phyloP scores from a whole-genome alignment of 306 rosid genomes.

The Quercus bicolor region DNA sequence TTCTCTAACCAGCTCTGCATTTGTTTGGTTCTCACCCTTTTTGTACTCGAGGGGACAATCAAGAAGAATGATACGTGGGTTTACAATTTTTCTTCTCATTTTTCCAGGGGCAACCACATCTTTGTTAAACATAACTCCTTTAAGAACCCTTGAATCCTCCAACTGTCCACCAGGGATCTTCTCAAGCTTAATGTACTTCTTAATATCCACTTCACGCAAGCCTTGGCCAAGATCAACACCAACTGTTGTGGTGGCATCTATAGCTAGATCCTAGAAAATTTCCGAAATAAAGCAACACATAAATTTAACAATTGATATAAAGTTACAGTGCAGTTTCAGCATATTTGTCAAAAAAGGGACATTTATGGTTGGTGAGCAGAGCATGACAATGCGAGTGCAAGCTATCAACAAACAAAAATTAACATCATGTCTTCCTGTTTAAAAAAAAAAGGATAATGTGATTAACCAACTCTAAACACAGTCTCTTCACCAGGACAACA shows the following conservation, averaged over 20 bases:
- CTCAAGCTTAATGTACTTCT: constrained; percentile 93
- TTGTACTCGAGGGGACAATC: constrained; percentile 91
- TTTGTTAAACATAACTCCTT: constrained; percentile 91
- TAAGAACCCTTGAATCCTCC: constrained; percentile 82
- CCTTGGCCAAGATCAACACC: constrained; percentile 94
- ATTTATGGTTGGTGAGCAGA: background rate
- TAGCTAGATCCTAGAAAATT: constrained; percentile 70
- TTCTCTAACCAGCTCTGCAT: constrained; percentile 84
- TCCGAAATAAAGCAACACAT: constrained; percentile 17
- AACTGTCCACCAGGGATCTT: constrained; percentile 90
- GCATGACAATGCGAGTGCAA: background rate
- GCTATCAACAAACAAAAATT: background rate
- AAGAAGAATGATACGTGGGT: constrained; percentile 87
- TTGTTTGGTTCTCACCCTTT: constrained; percentile 95
- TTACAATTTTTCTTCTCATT: constrained; percentile 90
- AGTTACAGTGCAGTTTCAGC: background rate
- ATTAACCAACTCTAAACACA: background rate
- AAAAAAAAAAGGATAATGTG: too few relatives aligned
- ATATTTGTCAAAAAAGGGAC: background rate
- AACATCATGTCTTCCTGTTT: background rate
- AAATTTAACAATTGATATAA: constrained; percentile 4
- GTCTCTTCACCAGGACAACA: background rate
- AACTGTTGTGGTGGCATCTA: constrained; percentile 83
- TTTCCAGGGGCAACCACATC: constrained; percentile 93
- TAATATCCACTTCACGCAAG: constrained; percentile 84